A percentile compares a stretch with the other conserved stretches of the same genome.
Conservation (phyloP, 345 rosid genomes). For the Linum tenue region DNA sequence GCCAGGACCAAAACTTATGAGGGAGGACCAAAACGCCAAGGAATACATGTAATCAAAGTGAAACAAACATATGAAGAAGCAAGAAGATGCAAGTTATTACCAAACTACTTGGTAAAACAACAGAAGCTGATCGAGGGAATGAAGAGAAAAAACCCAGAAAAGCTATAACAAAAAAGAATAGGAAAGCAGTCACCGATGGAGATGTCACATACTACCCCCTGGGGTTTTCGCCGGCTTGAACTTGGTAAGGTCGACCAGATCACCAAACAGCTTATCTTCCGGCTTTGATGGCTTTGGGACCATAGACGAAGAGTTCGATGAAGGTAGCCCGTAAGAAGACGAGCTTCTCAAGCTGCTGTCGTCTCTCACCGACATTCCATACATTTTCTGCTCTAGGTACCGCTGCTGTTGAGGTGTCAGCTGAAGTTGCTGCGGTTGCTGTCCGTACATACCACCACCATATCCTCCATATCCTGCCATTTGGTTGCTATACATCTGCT, state of each 20-base stretch:
- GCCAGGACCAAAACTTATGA: no score
- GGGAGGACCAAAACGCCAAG: no score
- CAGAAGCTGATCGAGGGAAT: no score
- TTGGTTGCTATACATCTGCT: neutral
- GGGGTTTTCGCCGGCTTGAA: conserved; percentile 59
- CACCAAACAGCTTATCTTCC: conserved; percentile 82
- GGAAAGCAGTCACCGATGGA: no score
- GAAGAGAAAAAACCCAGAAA: no score
- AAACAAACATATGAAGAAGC: no score
- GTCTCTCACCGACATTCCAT: conserved; percentile 23
- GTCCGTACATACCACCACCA: conserved; percentile 73
- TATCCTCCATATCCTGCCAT: conserved; percentile 50
- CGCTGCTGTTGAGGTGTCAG: conserved; percentile 29
- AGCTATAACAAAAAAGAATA: no score
- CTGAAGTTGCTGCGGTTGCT: conserved; percentile 17
- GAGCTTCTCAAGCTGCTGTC: conserved; percentile 14
- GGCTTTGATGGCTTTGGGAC: conserved; percentile 17
- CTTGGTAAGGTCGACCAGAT: conserved; percentile 86
- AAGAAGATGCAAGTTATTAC: no score
- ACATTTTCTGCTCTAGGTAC: conserved; percentile 72
- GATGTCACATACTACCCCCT: conserved; percentile 75
- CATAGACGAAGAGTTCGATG: neutral
- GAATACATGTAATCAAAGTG: no score
- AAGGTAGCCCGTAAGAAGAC: neutral
- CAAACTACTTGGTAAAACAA: no score